Percentiles rank a stretch among this genome's conserved stretches.
These are phyloP conservation scores for Tricholoma furcatifolium DNA, from an alignment of 768 basidiomycete genomes.

Conservation along the genomic window DNA sequence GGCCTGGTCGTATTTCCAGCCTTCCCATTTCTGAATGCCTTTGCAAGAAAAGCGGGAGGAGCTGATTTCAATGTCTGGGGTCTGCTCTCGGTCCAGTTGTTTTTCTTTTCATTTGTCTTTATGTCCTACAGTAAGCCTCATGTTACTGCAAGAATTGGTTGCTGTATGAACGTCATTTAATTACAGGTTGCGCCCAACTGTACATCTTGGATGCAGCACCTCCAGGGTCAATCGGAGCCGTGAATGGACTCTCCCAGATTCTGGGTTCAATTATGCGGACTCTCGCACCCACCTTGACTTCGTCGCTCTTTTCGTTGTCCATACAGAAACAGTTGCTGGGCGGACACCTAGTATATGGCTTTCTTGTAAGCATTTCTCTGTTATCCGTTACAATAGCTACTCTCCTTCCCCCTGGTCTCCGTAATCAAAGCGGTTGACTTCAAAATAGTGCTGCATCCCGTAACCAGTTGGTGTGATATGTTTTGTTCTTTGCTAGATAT, in stretches of 20 bases:
- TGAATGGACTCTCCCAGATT: constrained; percentile 57
- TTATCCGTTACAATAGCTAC: constrained; percentile 6
- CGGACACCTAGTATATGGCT: constrained; percentile 16
- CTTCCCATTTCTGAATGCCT: constrained; percentile 37
- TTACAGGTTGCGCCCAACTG: constrained; percentile 13
- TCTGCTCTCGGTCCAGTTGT: constrained; percentile 25
- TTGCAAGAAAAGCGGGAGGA: constrained; percentile 27
- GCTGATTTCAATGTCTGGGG: constrained; percentile 28
- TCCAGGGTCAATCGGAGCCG: constrained; percentile 24
- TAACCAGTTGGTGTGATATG: no score
- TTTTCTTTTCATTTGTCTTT: constrained; percentile 26
- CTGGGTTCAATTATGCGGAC: constrained; percentile 44
- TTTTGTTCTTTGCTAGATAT: no score
- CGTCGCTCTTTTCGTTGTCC: constrained; percentile 17
- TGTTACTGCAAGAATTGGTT: not conserved
- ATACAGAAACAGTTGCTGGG: constrained; percentile 14
- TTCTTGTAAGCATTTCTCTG: constrained; percentile 12
- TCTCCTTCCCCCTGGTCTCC: constrained; percentile 8
- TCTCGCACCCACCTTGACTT: constrained; percentile 43
- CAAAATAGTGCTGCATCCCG: no score
- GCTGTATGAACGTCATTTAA: not conserved
- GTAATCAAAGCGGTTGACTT: not conserved
- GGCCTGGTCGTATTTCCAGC: constrained; percentile 26
- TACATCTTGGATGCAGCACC: constrained; percentile 16
- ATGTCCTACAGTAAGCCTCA: constrained; percentile 33